Evolutionary conservation across 2,329 filamentous ascomycete genomes (phyloP).

Genomic region (Trichoderma atroviride): DNA sequence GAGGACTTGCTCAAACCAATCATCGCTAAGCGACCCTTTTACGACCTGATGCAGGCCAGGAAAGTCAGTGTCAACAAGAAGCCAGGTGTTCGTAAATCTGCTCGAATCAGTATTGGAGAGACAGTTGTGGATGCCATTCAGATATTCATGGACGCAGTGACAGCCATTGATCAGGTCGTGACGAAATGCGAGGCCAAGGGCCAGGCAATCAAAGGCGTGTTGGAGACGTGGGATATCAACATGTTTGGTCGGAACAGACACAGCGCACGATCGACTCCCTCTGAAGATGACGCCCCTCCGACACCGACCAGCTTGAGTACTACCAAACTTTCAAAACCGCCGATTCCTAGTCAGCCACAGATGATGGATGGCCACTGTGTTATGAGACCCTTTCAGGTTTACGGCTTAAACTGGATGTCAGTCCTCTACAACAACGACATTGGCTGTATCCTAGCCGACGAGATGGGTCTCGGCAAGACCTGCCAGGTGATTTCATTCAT

Average conservation of each 20-base stretch:
- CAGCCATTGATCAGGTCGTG: constrained; percentile 82
- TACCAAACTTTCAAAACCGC: constrained; percentile 45
- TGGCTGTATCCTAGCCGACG: constrained; percentile 91
- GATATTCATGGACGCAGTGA: constrained; percentile 78
- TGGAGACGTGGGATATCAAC: constrained; percentile 54
- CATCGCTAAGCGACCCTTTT: constrained; percentile 75
- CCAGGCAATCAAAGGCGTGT: constrained; percentile 52
- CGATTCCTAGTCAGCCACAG: constrained; percentile 65
- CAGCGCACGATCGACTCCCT: constrained; percentile 36
- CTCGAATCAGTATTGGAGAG: constrained; percentile 55
- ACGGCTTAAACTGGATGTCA: constrained; percentile 92
- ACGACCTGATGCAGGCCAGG: constrained; percentile 64
- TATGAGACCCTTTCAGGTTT: constrained; percentile 92
- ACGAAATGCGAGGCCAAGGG: constrained; percentile 73
- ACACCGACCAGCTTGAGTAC: constrained; percentile 47
- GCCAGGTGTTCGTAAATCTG: constrained; percentile 49
- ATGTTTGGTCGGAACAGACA: constrained; percentile 47
- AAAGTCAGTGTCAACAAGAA: constrained; percentile 60
- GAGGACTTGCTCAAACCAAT: constrained; percentile 70
- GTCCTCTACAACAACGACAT: constrained; percentile 78
- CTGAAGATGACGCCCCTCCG: constrained; percentile 43
- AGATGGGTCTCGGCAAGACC: constrained; percentile 97
- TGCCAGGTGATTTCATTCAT: constrained; percentile 95
- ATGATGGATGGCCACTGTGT: constrained; percentile 75
- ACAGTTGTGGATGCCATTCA: constrained; percentile 55